Base-by-base conservation (phyloP, 192 early-diverging fungal species). In the Backusella liffmaniae region DNA sequence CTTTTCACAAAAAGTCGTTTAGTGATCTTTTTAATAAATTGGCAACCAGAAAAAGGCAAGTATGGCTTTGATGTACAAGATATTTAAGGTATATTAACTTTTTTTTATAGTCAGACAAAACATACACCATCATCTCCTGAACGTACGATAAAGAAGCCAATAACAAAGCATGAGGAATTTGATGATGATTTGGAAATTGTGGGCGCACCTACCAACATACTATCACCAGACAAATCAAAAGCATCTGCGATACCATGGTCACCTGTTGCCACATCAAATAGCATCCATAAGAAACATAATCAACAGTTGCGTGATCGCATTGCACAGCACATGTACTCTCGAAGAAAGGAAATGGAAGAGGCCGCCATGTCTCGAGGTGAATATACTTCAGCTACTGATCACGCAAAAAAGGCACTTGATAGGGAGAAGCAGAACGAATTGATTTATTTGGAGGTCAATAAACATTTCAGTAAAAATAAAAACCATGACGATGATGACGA, bases 151-250 rank as follows among this genome's bases (percentile, higher is more conserved):
- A 42, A 35, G 42, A 23, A 32, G 16, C 4, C 21, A 29, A 39
- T 21, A 1, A 5, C n/a, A 30, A 16, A 21, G 29, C 16, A 74
- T 3, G 26, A 68, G 35, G 75, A 73, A 18, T 74, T 68, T 37
- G 76, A 77, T 10, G 76, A 76, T 70, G 80, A 81, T 51, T 66
- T 81, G 18, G 76, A 77, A n/a, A 77, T 81, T 39, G 51, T 81
- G 37, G 75, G 75, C 5, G 56, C 12, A 32, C 79, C 79, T 0
- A 68, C 5, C 29, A 72, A 44, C 13, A 7, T 67, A 16, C 23
- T 67, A 4, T 76, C 75, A 3, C 56, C 74, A 42, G 56, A 66
- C 5, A 26, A 49, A 16, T 15, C 39, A 66, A 51, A 37, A 9
- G 34, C 65, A 49, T 30, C 53, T 39, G 26, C 70, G 29, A 34